Conservation (phyloP, 2,329 filamentous ascomycete genomes). For the Chalara sp. region DNA sequence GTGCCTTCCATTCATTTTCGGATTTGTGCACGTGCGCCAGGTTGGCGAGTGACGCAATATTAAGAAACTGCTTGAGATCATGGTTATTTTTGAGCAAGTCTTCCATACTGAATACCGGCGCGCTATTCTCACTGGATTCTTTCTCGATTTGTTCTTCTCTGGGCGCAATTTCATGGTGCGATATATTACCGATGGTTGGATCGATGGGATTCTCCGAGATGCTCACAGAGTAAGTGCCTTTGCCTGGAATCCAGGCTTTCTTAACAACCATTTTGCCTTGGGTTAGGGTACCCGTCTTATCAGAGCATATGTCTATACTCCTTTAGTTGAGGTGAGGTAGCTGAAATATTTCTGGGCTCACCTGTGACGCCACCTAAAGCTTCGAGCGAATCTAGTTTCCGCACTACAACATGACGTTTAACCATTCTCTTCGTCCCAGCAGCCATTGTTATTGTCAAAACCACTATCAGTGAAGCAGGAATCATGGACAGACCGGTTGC, state of each 20-base stretch:
- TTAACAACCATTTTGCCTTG: constrained; percentile 40
- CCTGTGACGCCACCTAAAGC: constrained; percentile 50
- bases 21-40: constrained; percentile 53
- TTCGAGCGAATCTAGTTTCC: constrained; percentile 48
- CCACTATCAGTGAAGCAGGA: constrained; percentile 55
- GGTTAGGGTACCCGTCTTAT: constrained; percentile 69
- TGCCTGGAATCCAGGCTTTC: constrained; percentile 46
- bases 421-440: constrained; percentile 54
- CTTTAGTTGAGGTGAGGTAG: constrained; percentile 32
- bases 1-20: constrained; percentile 50
- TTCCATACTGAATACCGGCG: constrained; percentile 3
- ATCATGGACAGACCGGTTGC: constrained; percentile 55
- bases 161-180: constrained; percentile 27
- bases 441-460: constrained; percentile 62
- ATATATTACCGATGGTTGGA: constrained; percentile 39
- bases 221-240: constrained; percentile 45
- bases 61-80: constrained; percentile 48
- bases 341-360: constrained; percentile 29
- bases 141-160: constrained; percentile 15
- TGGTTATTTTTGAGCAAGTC: constrained; percentile 39
- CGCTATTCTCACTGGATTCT: background rate
- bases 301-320: constrained; percentile 52
- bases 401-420: constrained; percentile 48
- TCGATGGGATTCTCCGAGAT: constrained; percentile 43
- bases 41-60: constrained; percentile 59